Evolutionary conservation across 2,329 filamentous ascomycete species (phyloP).

Genomic region (Boeremia exigua): DNA sequence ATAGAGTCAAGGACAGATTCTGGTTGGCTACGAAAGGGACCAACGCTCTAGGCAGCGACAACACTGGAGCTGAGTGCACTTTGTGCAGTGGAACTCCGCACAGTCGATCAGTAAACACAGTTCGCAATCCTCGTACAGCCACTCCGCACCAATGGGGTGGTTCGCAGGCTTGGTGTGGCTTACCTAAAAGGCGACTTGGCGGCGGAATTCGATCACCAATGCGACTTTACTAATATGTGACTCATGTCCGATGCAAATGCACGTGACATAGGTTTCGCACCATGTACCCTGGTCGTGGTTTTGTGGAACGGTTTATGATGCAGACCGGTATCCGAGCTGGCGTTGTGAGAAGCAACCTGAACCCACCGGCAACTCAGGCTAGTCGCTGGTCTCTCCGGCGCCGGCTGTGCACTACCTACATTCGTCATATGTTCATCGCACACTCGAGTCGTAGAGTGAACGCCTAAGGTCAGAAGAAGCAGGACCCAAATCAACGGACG

Average conservation of each 20-base stretch:
- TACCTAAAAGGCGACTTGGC: neutral
- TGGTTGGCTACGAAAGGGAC: neutral
- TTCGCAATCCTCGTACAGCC: neutral
- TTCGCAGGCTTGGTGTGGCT: neutral
- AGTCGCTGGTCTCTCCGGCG: too few relatives aligned
- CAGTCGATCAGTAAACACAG: neutral
- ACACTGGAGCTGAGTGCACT: neutral
- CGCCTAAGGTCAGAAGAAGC: neutral
- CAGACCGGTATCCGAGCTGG: too few relatives aligned
- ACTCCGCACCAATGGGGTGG: neutral
- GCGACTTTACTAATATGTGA: too few relatives aligned
- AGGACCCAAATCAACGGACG: slow-evolving; percentile 1
- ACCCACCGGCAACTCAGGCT: too few relatives aligned
- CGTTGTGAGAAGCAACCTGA: too few relatives aligned
- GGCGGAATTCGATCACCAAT: neutral
- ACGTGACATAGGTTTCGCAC: too few relatives aligned
- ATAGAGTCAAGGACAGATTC: neutral
- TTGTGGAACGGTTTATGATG: too few relatives aligned
- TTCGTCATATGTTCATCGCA: neutral
- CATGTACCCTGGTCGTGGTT: too few relatives aligned
- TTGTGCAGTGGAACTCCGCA: neutral
- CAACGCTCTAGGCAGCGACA: neutral
- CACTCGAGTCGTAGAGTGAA: neutral
- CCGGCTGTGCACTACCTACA: too few relatives aligned
- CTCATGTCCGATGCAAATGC: too few relatives aligned